Conservation (phyloP, 495 filamentous ascomycete genomes). For the Geopyxis carbonaria region DNA sequence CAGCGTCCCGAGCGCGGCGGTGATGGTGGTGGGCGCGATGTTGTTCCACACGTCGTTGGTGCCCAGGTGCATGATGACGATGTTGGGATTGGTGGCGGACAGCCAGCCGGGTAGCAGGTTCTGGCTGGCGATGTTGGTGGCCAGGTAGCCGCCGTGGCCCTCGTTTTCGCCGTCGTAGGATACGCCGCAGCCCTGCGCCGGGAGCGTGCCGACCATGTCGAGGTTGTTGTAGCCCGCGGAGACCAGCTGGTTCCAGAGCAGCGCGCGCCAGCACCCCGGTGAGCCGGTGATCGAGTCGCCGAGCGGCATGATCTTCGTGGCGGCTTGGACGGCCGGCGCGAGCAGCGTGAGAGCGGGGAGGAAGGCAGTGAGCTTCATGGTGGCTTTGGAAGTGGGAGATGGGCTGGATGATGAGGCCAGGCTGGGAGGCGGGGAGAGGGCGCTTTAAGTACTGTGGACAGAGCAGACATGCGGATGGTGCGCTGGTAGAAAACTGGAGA, state of each 20-base stretch:
- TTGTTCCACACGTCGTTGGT: conserved; percentile 34
- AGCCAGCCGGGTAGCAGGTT: conserved; percentile 31
- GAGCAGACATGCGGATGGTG: too few relatives aligned
- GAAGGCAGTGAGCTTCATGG: too few relatives aligned
- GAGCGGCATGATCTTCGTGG: conserved; percentile 27
- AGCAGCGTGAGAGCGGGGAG: conserved; percentile 2
- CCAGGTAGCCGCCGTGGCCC: conserved; percentile 31
- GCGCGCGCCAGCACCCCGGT: conserved; percentile 30
- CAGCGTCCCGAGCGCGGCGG: conserved; percentile 27
- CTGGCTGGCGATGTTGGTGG: conserved; percentile 28
- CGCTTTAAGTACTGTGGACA: too few relatives aligned
- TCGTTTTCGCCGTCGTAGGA: conserved; percentile 34
- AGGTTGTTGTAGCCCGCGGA: conserved; percentile 23
- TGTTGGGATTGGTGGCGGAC: conserved; percentile 26
- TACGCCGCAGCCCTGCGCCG: conserved; percentile 26
- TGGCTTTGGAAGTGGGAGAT: too few relatives aligned
- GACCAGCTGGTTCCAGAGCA: conserved; percentile 27
- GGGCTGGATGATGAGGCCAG: too few relatives aligned
- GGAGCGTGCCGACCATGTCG: conserved; percentile 29
- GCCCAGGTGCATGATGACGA: conserved; percentile 34
- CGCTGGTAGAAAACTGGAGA: too few relatives aligned
- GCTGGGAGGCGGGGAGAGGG: too few relatives aligned
- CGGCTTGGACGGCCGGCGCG: conserved; percentile 7
- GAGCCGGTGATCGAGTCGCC: conserved; percentile 30
- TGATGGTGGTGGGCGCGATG: conserved; percentile 24